phyloP scores from a whole-genome alignment of 371 early-diverging fungal species.

The Scutellospora calospora region DNA sequence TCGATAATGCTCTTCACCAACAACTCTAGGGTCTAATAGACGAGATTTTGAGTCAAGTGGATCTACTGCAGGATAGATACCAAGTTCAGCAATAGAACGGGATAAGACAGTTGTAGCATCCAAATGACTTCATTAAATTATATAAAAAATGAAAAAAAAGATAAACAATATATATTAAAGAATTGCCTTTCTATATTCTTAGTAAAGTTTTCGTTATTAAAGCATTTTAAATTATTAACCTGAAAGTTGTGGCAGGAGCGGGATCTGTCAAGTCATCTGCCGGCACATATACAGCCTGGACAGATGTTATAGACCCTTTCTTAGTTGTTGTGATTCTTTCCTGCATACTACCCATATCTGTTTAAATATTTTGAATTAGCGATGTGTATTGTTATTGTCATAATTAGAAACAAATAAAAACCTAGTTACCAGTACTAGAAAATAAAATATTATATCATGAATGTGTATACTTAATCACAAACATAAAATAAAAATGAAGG shows the following conservation, averaged over 20 bases:
- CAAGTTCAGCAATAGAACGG: constrained; percentile 97
- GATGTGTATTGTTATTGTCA: not conserved
- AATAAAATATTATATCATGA: not conserved
- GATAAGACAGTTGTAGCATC: constrained; percentile 99
- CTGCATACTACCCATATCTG: constrained; percentile 92
- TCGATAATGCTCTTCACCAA: constrained; percentile 95
- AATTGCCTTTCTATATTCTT: not conserved
- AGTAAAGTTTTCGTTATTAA: too few relatives aligned
- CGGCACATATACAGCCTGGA: constrained; percentile 98
- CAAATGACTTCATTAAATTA: constrained; percentile 71
- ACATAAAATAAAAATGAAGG: not conserved
- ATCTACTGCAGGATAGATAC: constrained; percentile 99
- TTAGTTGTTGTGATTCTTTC: constrained; percentile 99
- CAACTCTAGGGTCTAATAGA: constrained; percentile 96
- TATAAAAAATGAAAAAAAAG: not conserved
- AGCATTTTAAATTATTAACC: not conserved
- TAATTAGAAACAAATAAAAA: constrained; percentile 63
- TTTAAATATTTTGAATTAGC: constrained; percentile 43
- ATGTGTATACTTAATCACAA: not conserved
- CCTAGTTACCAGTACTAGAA: constrained; percentile 51
- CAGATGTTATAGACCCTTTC: constrained; percentile 99
- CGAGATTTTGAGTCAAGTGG: constrained; percentile 98
- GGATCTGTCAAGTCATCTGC: constrained; percentile 99
- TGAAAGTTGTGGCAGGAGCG: constrained; percentile 98
- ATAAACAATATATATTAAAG: not conserved